Percentiles rank a stretch among this genome's conserved stretches.
These are phyloP conservation scores for Candida dajiaensis DNA, from an alignment of 805 yeast species.

Conservation along the genomic window DNA sequence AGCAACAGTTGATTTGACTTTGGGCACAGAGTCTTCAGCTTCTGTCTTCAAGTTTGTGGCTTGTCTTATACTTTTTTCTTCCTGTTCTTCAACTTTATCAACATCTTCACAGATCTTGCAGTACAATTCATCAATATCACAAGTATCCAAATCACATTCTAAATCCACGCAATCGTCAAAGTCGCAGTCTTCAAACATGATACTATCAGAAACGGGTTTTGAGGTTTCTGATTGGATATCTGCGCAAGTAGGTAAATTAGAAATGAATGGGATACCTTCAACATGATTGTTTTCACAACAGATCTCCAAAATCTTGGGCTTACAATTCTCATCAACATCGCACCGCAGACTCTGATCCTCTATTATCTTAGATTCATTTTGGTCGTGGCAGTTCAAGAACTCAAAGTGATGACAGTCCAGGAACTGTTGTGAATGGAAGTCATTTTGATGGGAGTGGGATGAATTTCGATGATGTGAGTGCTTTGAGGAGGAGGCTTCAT, in stretches of 20 bases:
- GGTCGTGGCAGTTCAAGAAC: constrained; percentile 33
- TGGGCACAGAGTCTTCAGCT: background rate
- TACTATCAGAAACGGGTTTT: constrained; percentile 5
- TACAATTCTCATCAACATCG: constrained; percentile 26
- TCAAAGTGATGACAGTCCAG: constrained; percentile 37
- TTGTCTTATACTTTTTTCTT: constrained; percentile 5
- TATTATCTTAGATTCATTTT: constrained; percentile 7
- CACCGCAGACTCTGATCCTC: constrained; percentile 15
- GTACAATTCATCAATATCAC: constrained; percentile 28
- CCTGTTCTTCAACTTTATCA: constrained; percentile 9
- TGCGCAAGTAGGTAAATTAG: constrained; percentile 11
- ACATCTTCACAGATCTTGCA: constrained; percentile 26
- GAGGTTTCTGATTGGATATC: background rate
- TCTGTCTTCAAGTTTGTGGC: constrained; percentile 4
- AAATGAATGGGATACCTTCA: constrained; percentile 4
- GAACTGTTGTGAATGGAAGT: constrained; percentile 14
- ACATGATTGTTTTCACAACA: constrained; percentile 35
- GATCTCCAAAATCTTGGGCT: constrained; percentile 34
- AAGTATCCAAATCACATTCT: constrained; percentile 24
- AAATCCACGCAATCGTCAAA: constrained; percentile 22
- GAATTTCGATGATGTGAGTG: constrained; percentile 1
- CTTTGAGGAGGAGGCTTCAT: background rate
- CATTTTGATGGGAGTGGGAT: constrained; percentile 18
- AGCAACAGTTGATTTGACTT: background rate
- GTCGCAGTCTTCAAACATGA: constrained; percentile 14